phyloP scores from a whole-genome alignment of 1,284 basidiomycete genomes.

The Puccinia horiana region DNA sequence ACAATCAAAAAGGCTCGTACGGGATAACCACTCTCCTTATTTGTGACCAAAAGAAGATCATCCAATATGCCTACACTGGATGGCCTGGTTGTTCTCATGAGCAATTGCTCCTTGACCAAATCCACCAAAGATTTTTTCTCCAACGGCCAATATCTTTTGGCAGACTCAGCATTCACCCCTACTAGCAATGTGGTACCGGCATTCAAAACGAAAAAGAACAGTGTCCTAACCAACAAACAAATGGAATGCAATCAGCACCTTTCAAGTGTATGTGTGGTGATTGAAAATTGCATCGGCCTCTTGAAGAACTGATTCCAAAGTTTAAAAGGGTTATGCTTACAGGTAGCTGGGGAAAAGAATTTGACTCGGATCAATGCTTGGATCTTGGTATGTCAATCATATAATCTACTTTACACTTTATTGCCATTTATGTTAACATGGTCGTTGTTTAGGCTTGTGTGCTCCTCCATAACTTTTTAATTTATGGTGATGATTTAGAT shows the following conservation, averaged over 20 bases:
- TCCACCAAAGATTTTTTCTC: not conserved
- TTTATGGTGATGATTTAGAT: no score
- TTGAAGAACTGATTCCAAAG: not conserved
- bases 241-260: not conserved
- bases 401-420: no score
- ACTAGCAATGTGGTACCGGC: not conserved
- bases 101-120: no score
- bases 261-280: not conserved
- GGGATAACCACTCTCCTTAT: no score
- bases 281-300: not conserved
- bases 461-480: no score
- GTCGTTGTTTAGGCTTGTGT: no score
- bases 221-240: not conserved
- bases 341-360: no score
- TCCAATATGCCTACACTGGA: not conserved
- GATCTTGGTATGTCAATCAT: no score
- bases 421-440: no score
- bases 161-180: not conserved
- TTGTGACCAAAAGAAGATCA: not conserved
- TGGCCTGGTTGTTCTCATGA: not conserved
- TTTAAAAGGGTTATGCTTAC: not conserved
- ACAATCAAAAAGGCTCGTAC: no score
- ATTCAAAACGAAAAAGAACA: not conserved
- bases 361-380: no score
- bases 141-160: not conserved